These are phyloP conservation scores for Heracleum sosnowskyi DNA, from an alignment of 129 eudicot species.

Conservation along the genomic window DNA sequence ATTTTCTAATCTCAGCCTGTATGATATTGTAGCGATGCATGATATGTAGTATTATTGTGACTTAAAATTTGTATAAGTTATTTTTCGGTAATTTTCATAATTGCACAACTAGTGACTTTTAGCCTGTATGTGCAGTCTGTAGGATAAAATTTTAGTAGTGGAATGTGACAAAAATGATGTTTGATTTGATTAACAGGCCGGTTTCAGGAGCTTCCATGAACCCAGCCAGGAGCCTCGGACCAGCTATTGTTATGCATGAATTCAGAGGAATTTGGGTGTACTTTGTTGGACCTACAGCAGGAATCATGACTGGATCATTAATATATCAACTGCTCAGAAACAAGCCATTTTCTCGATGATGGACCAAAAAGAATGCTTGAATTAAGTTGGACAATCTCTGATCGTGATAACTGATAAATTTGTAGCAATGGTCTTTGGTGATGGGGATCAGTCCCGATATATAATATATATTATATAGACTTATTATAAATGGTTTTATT, in stretches of 20 bases:
- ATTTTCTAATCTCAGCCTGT: not conserved
- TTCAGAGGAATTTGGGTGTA: conserved; percentile 72
- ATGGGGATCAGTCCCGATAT: too few species aligned
- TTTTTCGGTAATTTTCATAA: not conserved
- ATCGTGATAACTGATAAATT: not conserved
- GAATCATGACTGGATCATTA: conserved; percentile 50
- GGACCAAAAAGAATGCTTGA: not conserved
- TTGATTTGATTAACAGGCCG: conserved; percentile 30
- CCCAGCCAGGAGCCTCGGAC: conserved; percentile 91
- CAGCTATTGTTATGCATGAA: conserved; percentile 51
- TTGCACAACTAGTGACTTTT: not conserved
- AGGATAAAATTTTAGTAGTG: not conserved
- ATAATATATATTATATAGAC: too few species aligned
- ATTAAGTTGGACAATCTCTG: not conserved
- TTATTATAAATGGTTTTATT: too few species aligned
- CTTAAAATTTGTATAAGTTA: not conserved
- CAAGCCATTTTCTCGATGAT: conserved; percentile 32
- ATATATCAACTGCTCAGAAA: conserved; percentile 41
- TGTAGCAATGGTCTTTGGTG: not conserved
- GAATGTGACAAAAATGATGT: not conserved
- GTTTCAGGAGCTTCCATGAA: conserved; percentile 94
- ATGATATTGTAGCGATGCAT: too few species aligned
- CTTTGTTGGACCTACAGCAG: conserved; percentile 59
- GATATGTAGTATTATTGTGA: not conserved
- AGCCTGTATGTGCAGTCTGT: not conserved